Evolutionary conservation across 306 rosid genomes (phyloP).

Genomic region (Prinsepia uniflora): DNA sequence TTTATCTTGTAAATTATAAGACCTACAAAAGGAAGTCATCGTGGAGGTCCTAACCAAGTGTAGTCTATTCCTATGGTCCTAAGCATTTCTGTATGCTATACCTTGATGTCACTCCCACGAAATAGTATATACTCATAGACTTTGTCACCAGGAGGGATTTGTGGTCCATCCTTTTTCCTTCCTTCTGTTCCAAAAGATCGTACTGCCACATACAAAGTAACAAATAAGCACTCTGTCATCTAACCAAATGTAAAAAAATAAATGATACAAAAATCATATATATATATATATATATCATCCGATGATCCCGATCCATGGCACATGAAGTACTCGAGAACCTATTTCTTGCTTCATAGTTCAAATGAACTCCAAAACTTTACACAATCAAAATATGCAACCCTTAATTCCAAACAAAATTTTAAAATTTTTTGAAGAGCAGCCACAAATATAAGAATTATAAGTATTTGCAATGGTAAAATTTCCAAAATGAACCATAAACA

Average conservation of each 20-base stretch:
- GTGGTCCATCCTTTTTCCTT: conserved; percentile 88
- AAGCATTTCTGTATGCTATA: conserved; percentile 19
- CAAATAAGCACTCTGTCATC: conserved; percentile 12
- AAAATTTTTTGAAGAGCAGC: not conserved
- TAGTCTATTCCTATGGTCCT: not conserved
- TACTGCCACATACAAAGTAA: conserved; percentile 49
- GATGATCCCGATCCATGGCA: not conserved
- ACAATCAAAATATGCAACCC: not conserved
- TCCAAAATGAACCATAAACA: not conserved
- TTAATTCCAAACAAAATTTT: not conserved
- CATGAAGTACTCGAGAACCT: not conserved
- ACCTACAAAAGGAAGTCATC: not conserved
- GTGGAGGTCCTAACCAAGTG: not conserved
- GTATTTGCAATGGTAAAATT: not conserved
- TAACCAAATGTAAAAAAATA: not conserved
- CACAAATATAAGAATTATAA: not conserved
- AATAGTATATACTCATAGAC: conserved; percentile 86
- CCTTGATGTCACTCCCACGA: conserved; percentile 95
- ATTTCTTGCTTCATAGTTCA: not conserved
- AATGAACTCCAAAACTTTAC: not conserved
- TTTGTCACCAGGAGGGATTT: conserved; percentile 78
- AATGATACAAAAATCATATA: not conserved
- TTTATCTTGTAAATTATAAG: not conserved
- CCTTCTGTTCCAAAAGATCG: conserved; percentile 97
- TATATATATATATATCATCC: not conserved